Base-by-base conservation (phyloP, 352 stramenopile genomes). In the Lagenidium sp. region DNA sequence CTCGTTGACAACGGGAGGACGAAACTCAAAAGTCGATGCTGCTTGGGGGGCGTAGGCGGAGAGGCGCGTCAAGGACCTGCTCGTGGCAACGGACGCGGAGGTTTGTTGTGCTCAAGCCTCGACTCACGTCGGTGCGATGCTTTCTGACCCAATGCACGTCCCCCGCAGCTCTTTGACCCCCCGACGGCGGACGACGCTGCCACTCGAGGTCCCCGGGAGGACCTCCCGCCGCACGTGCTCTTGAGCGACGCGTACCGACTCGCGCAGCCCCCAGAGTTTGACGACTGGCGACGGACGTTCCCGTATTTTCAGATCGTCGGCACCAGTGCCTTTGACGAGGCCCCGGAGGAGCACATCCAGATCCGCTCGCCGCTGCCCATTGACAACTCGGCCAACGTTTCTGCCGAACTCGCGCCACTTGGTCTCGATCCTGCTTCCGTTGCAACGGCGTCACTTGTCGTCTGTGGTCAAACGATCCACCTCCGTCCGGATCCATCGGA, bases 181-280 rank as follows among this genome's bases (percentile, higher is more conserved):
- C 48, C 23, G 18, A 37, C 32, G 16, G 12, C 19, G 34, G 15
- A 22, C n/a, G 23, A 49, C 44, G 13, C 20, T 16, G 10, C n/a
- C 39, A 43, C 8, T 15, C 8, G 15, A 32, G 28, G n/a, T n/a
- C 32, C 7, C 44, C 50, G 41, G 23, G 16, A 39, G 10, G 43
- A 49, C 6, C 31, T 61, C 5, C 56, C 67, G 25, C 41, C 58
- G 0, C 60, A 78, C 18, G 19, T 76, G 18, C 58, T 65, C 47
- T 66, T 75, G 65, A 83, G 65, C 39, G 70, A 83, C 47, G 55
- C 63, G 16, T 66, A 64, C 29, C 42, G 67, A 6, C 34, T 68
- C n/a, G 58, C 57, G 11, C 63, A 60, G 19, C 67, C 70, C 4
- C 65, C 67, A 4, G 34, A 67, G 18, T 78, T 83, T 32, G 22